A percentile compares a stretch with the other conserved stretches of the same genome.
These are phyloP conservation scores for Nelumbo lutea DNA, from an alignment of 164 flowering plant species.

Conservation along the genomic window DNA sequence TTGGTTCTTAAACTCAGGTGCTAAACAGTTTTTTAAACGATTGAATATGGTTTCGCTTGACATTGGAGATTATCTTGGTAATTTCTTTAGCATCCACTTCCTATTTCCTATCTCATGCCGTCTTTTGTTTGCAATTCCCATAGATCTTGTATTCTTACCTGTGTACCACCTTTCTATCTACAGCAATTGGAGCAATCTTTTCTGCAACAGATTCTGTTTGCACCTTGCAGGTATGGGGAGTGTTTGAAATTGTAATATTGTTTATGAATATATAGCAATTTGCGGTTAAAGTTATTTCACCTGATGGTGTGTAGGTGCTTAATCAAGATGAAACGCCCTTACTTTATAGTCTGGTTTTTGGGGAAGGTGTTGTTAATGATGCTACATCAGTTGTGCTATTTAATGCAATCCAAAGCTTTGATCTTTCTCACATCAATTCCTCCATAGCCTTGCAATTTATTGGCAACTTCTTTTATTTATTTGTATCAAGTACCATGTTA, in stretches of 20 bases:
- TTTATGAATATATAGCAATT: background rate
- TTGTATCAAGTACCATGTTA: slow-evolving; percentile 68
- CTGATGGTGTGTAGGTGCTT: slow-evolving; percentile 58
- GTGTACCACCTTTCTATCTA: slow-evolving; percentile 10
- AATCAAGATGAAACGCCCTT: slow-evolving; percentile 93
- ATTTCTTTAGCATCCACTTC: background rate
- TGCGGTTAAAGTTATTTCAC: slow-evolving; percentile 1
- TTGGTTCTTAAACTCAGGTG: slow-evolving; percentile 44
- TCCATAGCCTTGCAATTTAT: slow-evolving; percentile 44
- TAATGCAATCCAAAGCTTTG: slow-evolving; percentile 86
- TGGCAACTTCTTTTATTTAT: slow-evolving; percentile 68
- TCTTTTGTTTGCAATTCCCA: background rate
- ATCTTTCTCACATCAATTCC: slow-evolving; percentile 53
- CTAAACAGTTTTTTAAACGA: slow-evolving; percentile 42
- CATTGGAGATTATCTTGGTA: slow-evolving; percentile 86
- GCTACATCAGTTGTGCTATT: slow-evolving; percentile 96
- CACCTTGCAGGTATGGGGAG: slow-evolving; percentile 60
- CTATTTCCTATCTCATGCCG: background rate
- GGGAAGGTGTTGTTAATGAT: slow-evolving; percentile 95
- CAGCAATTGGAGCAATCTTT: slow-evolving; percentile 78
- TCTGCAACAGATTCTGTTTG: slow-evolving; percentile 92
- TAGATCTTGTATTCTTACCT: slow-evolving; percentile 15
- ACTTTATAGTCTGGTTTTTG: slow-evolving; percentile 84
- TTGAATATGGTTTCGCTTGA: slow-evolving; percentile 56
- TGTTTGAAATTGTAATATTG: slow-evolving; percentile 4